Evolutionary conservation across 305 asterid species (phyloP).

Genomic region (Fraxinus angustifolia): DNA sequence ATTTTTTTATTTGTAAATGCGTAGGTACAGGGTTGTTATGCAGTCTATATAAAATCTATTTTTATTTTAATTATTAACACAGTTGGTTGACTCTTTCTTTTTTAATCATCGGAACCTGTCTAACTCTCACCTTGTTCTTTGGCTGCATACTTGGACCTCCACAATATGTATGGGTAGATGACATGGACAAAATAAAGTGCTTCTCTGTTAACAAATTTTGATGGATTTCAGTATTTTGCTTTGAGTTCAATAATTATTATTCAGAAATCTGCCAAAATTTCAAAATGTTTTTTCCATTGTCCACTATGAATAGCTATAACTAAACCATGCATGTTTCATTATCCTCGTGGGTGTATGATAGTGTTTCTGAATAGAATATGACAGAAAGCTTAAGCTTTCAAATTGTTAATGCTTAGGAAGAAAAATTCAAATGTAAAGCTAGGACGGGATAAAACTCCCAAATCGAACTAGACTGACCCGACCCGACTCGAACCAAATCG

Average conservation of each 20-base stretch:
- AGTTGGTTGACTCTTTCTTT: background rate
- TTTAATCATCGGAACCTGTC: slow-evolving; percentile 17
- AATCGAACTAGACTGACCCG: too few relatives aligned
- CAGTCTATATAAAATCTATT: slow-evolving; percentile 14
- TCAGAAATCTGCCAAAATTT: background rate
- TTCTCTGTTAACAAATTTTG: background rate
- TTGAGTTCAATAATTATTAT: background rate
- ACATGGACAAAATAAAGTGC: background rate
- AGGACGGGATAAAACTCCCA: too few relatives aligned
- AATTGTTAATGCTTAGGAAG: background rate
- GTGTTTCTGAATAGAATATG: background rate
- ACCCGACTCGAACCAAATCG: too few relatives aligned
- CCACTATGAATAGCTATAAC: background rate
- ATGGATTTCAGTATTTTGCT: background rate
- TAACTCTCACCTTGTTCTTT: background rate
- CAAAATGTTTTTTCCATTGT: background rate
- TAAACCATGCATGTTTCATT: background rate
- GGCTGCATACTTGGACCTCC: slow-evolving; percentile 1
- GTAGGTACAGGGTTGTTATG: slow-evolving; percentile 1
- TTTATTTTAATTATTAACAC: background rate
- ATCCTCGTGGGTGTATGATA: slow-evolving; percentile 5
- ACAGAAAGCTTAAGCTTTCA: background rate
- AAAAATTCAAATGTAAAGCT: background rate
- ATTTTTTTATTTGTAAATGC: slow-evolving; percentile 18
- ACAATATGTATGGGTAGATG: background rate